A percentile compares a stretch with the other conserved stretches of the same genome.
Evolutionary conservation across 441 rosid genomes (phyloP).

Genomic region (Raphanus hybrid): DNA sequence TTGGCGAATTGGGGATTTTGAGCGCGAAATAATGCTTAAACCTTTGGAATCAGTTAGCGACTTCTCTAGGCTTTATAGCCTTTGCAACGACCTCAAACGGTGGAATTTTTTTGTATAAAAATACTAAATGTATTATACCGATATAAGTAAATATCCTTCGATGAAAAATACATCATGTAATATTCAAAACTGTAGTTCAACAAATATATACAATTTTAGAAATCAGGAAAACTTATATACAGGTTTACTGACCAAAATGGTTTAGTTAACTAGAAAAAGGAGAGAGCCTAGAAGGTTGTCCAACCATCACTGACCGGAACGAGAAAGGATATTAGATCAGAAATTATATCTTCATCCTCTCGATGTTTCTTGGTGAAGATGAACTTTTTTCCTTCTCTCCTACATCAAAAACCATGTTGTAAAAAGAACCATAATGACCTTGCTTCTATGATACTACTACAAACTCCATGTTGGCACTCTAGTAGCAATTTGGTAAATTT

Average conservation of each 20-base stretch:
- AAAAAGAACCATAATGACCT: conserved; percentile 9
- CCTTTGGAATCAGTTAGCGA: conserved; percentile 13
- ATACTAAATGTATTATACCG: neutral
- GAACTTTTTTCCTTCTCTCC: conserved; percentile 15
- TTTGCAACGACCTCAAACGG: neutral
- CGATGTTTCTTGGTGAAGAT: conserved; percentile 28
- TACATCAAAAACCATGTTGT: neutral
- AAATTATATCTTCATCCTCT: neutral
- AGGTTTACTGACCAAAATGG: neutral
- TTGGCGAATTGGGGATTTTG: conserved; percentile 25
- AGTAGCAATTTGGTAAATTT: neutral
- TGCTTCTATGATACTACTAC: neutral
- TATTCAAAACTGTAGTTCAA: neutral
- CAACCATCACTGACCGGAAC: conserved; percentile 36
- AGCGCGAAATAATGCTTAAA: conserved; percentile 38
- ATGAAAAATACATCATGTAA: neutral
- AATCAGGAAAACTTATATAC: neutral
- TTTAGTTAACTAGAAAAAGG: neutral
- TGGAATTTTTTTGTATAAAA: neutral
- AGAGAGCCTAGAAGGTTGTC: conserved; percentile 26
- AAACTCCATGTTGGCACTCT: neutral
- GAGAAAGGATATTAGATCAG: conserved; percentile 18
- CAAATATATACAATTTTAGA: neutral
- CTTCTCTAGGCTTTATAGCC: neutral
- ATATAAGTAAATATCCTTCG: neutral